Evolutionary conservation across 2,329 filamentous ascomycete species (phyloP).

Genomic region (Pyricularia grisea): DNA sequence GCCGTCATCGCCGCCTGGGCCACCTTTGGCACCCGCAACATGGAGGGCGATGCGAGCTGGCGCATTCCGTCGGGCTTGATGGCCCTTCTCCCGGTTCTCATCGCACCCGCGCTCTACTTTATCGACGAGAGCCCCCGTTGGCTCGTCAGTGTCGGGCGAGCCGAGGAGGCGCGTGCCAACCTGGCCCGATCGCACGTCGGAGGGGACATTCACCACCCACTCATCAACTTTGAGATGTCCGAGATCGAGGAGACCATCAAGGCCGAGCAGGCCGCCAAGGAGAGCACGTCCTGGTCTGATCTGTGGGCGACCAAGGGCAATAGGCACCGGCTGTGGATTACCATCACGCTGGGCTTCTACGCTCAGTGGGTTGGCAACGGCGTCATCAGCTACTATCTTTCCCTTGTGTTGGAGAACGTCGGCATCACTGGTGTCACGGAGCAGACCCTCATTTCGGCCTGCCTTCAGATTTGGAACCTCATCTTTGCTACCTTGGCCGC

Average conservation of each 20-base stretch:
- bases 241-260: conserved; percentile 37
- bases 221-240: conserved; percentile 21
- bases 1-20: conserved; percentile 31
- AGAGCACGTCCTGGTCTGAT: conserved; percentile 22
- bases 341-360: conserved; percentile 24
- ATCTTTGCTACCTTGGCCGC: conserved; percentile 12
- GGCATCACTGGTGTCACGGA: conserved; percentile 9
- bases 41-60: conserved; percentile 32
- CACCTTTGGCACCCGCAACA: conserved; percentile 30
- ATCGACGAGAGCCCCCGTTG: conserved; percentile 32
- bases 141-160: conserved; percentile 9
- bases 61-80: conserved; percentile 14
- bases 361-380: conserved; percentile 13
- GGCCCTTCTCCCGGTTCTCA: conserved; percentile 21
- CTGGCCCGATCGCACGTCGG: conserved; percentile 24
- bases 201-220: conserved; percentile 14
- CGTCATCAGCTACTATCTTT: conserved; percentile 7
- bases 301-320: conserved; percentile 17
- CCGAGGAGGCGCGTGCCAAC: conserved; percentile 7
- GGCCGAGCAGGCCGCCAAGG: conserved; percentile 25
- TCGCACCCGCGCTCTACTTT: conserved; percentile 25
- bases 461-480: conserved; percentile 18
- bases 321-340: conserved; percentile 5
- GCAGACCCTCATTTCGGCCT: conserved; percentile 9
- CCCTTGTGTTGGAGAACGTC: conserved; percentile 9